Percentiles rank a stretch among this genome's conserved stretches.
phyloP scores from a whole-genome alignment of 2,329 filamentous ascomycete genomes.

The Penicillium crustosum region DNA sequence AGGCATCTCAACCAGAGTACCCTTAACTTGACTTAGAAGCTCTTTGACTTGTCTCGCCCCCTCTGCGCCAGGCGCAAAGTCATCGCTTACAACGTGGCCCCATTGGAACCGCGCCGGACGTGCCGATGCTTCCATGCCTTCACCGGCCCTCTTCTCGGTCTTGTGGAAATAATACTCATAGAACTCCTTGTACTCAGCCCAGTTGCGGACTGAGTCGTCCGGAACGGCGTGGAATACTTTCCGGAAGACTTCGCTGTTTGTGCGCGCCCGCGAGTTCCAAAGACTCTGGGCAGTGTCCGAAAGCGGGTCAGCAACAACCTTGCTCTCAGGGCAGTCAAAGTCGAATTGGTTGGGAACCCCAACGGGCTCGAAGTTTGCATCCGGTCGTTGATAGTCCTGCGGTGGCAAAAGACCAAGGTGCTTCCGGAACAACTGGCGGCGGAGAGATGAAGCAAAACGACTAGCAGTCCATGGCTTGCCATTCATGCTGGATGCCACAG shows the following conservation, averaged over 20 bases:
- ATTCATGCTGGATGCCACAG: conserved; percentile 71
- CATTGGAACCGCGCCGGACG: conserved; percentile 65
- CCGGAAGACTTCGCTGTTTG: conserved; percentile 61
- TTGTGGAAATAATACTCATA: conserved; percentile 60
- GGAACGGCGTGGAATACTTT: conserved; percentile 64
- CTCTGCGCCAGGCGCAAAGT: conserved; percentile 62
- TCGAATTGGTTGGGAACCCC: conserved; percentile 58
- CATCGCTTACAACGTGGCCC: conserved; percentile 80
- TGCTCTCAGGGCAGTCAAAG: conserved; percentile 50
- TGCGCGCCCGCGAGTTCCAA: conserved; percentile 60
- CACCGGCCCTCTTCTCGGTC: conserved; percentile 37
- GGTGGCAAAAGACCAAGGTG: conserved; percentile 78
- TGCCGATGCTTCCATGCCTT: conserved; percentile 45
- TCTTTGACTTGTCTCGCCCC: conserved; percentile 73
- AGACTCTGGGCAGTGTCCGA: conserved; percentile 54
- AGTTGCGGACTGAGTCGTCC: conserved; percentile 57
- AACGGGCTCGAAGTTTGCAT: conserved; percentile 59
- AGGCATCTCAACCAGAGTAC: conserved; percentile 84
- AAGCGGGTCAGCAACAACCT: conserved; percentile 58
- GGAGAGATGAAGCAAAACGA: conserved; percentile 77
- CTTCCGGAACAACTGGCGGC: conserved; percentile 84
- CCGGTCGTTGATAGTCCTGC: conserved; percentile 64
- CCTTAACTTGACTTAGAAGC: conserved; percentile 64
- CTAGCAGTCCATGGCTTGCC: conserved; percentile 74
- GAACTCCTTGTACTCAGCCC: conserved; percentile 64